These are phyloP conservation scores for Teratosphaeria viscida DNA, from an alignment of 2,329 filamentous ascomycete genomes.

Conservation along the genomic window DNA sequence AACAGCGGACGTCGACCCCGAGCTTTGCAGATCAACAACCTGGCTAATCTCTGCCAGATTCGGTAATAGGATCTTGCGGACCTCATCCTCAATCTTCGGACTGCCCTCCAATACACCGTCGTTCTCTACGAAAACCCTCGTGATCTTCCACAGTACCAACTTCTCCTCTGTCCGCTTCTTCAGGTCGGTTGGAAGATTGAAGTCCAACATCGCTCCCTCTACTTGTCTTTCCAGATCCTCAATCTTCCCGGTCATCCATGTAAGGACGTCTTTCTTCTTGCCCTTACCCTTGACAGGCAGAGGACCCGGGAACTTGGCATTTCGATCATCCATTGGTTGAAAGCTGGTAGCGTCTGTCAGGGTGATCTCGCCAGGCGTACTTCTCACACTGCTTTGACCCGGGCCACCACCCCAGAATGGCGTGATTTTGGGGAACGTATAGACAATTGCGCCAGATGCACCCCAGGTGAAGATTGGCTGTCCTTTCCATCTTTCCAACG, in stretches of 20 bases:
- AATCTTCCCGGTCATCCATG: conserved; percentile 72
- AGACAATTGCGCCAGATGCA: conserved; percentile 70
- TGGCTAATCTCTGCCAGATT: conserved; percentile 29
- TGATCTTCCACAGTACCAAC: conserved; percentile 75
- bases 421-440: conserved; percentile 78
- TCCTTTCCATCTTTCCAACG: conserved; percentile 82
- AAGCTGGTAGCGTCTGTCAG: conserved; percentile 66
- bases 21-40: conserved; percentile 27
- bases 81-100: conserved; percentile 58
- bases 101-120: conserved; percentile 67
- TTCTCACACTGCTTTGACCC: conserved; percentile 64
- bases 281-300: conserved; percentile 79
- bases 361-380: conserved; percentile 71
- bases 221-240: conserved; percentile 53
- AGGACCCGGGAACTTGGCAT: conserved; percentile 80
- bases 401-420: conserved; percentile 74
- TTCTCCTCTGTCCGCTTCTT: conserved; percentile 70
- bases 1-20: conserved; percentile 20
- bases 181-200: conserved; percentile 44
- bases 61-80: conserved; percentile 65
- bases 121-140: conserved; percentile 71
- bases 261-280: conserved; percentile 86
- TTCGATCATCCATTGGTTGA: conserved; percentile 57
- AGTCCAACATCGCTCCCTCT: conserved; percentile 38
- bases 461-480: conserved; percentile 80